Base-by-base conservation (phyloP, 2,329 filamentous ascomycete species). In the Coniella vitis region DNA sequence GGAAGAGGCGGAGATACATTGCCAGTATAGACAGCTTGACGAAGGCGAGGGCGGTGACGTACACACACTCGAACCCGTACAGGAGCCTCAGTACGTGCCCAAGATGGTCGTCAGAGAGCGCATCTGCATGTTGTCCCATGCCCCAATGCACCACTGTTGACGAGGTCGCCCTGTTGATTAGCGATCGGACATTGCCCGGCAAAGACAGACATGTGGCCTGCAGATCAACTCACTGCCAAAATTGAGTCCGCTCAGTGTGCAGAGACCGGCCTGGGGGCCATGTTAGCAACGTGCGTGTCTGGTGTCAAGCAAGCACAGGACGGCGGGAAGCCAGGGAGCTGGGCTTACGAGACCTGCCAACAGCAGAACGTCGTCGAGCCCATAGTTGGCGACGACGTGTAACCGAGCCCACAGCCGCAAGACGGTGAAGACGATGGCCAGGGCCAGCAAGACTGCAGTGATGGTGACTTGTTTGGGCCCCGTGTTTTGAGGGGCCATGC, bases 1-100 rank as follows among this genome's bases (percentile, higher is more conserved):
- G 57, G 48, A 60, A 60, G 46, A 60, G 57, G 21, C 59, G 59
- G 21, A 55, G 46, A 49, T 61, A 61, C 52, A 61, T 57, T 16
- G 43, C 32, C n/a, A 61, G 52, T 17, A 61, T 53, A 9, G 58
- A 56, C 37, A 58, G 54, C 40, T 56, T 60, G 47, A 51, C 46
- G 9, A 57, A 39, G 8, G 58, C 46, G 32, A 56, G 50, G 3
- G 45, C 48, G 22, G 53, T 56, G 32, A 56, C 50, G 43, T 56
- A 56, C 37, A 51, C 34, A 37, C 49, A 51, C 35, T 51, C 49
- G 36, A 51, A 51, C 31, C 31, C 49, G 14, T 39, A 52, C 44
- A 56, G 51, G 25, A 51, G 58, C 19, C 20, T 54, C 34, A 59
- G 49, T 16, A 59, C 41, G 34, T 56, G 46, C n/a, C 55, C 54